These are phyloP conservation scores for Acrocalymma vagum DNA, from an alignment of 2,329 filamentous ascomycete genomes.

Conservation along the genomic window DNA sequence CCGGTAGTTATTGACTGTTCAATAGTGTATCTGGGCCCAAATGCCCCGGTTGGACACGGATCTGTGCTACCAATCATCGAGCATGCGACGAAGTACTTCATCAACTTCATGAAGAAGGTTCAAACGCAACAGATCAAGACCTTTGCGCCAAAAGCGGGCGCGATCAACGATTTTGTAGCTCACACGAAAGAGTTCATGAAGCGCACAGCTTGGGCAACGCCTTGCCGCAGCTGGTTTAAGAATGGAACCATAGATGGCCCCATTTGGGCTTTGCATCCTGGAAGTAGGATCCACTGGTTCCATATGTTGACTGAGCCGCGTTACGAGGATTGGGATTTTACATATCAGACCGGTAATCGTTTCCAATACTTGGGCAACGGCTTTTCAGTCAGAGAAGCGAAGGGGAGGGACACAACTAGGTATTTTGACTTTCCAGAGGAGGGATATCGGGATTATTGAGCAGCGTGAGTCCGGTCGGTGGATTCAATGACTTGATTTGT, in stretches of 20 bases:
- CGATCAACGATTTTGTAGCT: constrained; percentile 3
- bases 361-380: constrained; percentile 10
- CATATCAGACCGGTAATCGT: constrained; percentile 4
- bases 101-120: constrained; percentile 7
- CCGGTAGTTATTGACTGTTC: too few species aligned
- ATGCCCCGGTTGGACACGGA: constrained; percentile 2
- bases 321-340: constrained; percentile 4
- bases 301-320: constrained; percentile 4
- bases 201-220: constrained; percentile 7
- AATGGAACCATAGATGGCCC: constrained; percentile 6
- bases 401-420: too few species aligned
- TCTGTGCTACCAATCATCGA: constrained; percentile 9
- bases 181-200: constrained; percentile 5
- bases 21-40: constrained; percentile 1
- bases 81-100: constrained; percentile 1
- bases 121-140: constrained; percentile 5
- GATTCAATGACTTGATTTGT: too few species aligned
- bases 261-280: constrained; percentile 4
- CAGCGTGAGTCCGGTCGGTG: too few species aligned
- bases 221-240: constrained; percentile 12
- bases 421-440: too few species aligned
- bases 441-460: too few species aligned
- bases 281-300: constrained; percentile 6
- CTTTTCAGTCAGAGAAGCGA: constrained; percentile 31
- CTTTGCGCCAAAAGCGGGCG: constrained; percentile 2